Evolutionary conservation across 164 flowering plant species (phyloP).

Genomic region (Pachysandra terminalis): DNA sequence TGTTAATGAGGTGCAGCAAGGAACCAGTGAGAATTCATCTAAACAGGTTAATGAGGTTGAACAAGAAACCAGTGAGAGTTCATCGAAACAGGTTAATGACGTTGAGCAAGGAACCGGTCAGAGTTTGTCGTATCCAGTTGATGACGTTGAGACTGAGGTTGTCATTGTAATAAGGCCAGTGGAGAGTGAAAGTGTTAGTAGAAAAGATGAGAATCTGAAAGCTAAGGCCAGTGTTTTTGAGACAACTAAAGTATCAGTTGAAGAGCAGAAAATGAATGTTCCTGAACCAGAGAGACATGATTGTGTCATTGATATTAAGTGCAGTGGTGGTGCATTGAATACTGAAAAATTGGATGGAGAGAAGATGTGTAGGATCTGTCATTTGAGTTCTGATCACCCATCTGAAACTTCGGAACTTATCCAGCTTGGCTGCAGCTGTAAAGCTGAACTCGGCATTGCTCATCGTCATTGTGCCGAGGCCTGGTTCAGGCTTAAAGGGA

Average conservation of each 20-base stretch:
- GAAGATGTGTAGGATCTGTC: slow-evolving; percentile 82
- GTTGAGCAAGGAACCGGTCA: slow-evolving; percentile 2
- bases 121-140: neutral
- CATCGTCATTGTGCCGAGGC: slow-evolving; percentile 82
- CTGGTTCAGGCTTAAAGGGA: slow-evolving; percentile 87
- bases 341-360: slow-evolving; percentile 34
- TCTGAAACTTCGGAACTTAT: slow-evolving; percentile 43
- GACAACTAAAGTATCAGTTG: slow-evolving; percentile 18
- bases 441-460: slow-evolving; percentile 73
- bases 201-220: slow-evolving; percentile 6
- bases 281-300: slow-evolving; percentile 22
- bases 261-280: slow-evolving; percentile 14
- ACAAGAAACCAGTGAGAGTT: no score
- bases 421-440: slow-evolving; percentile 81
- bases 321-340: slow-evolving; percentile 18
- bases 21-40: slow-evolving; percentile 3
- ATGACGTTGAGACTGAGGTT: slow-evolving; percentile 14
- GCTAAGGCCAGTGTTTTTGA: slow-evolving; percentile 12
- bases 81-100: no score
- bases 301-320: slow-evolving; percentile 39
- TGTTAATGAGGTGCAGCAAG: neutral
- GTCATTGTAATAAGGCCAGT: slow-evolving; percentile 13
- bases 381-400: slow-evolving; percentile 47
- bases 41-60: no score
- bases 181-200: slow-evolving; percentile 12